These are phyloP conservation scores for Colletotrichum sp. DNA, from an alignment of 2,329 filamentous ascomycete genomes.

Conservation along the genomic window DNA sequence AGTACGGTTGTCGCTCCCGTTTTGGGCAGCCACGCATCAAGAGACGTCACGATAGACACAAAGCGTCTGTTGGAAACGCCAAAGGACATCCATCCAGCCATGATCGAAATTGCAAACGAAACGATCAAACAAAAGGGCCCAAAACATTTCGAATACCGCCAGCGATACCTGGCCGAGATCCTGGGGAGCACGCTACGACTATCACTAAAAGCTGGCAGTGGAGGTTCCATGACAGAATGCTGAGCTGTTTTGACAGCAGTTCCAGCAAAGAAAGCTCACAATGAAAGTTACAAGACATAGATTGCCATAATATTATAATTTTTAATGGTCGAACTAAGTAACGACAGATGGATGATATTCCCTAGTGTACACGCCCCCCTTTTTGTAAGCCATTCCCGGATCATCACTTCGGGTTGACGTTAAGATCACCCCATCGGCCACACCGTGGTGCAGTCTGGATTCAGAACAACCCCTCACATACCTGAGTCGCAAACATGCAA, in stretches of 20 bases:
- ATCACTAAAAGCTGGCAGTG: neutral
- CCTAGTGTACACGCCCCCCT: neutral
- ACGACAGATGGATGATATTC: neutral
- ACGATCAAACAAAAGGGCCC: neutral
- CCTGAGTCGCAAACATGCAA: neutral
- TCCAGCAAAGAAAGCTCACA: neutral
- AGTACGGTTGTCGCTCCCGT: neutral
- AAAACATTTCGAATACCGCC: neutral
- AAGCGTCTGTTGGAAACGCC: neutral
- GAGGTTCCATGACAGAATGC: neutral
- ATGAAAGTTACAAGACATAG: neutral
- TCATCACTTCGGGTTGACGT: neutral
- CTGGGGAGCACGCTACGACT: neutral
- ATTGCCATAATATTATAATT: neutral
- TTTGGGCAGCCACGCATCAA: neutral
- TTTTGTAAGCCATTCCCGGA: neutral
- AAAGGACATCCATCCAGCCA: neutral
- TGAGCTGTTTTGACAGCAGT: neutral
- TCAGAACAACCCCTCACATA: neutral
- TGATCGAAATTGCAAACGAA: neutral
- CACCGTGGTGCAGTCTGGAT: neutral
- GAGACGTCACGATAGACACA: neutral
- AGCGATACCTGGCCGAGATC: neutral
- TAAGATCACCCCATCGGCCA: neutral
- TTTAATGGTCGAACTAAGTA: neutral